A percentile compares a stretch with the other conserved stretches of the same genome.
Conservation (phyloP, 805 yeast genomes). For the Saccharomycodes ludwigii region DNA sequence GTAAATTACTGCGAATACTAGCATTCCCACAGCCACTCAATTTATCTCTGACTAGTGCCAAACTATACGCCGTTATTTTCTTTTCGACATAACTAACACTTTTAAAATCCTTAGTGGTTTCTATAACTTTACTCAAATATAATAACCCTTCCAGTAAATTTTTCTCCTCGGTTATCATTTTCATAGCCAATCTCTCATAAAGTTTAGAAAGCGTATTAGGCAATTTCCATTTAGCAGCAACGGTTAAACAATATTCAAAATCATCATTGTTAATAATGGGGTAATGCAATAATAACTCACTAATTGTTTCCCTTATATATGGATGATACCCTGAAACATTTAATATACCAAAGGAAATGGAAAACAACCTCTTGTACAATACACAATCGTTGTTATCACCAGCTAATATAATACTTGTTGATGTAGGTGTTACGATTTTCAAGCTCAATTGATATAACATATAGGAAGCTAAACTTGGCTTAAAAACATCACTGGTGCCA, state of each 20-base stretch:
- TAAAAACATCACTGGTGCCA: too few relatives aligned
- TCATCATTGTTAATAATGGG: conserved; percentile 60
- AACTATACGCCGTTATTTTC: too few relatives aligned
- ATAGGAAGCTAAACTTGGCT: neutral
- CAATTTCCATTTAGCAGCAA: conserved; percentile 56
- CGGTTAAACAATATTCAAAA: conserved; percentile 63
- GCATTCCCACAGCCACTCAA: too few relatives aligned
- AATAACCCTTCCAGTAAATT: conserved; percentile 49
- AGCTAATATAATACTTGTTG: too few relatives aligned
- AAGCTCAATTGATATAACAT: neutral
- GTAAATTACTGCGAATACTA: too few relatives aligned
- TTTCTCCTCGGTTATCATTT: conserved; percentile 38
- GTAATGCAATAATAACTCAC: conserved; percentile 47
- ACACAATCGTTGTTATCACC: conserved; percentile 28
- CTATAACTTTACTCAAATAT: conserved; percentile 43
- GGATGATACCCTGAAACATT: conserved; percentile 31
- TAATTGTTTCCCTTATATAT: conserved; percentile 32
- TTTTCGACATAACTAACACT: too few relatives aligned
- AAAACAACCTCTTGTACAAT: conserved; percentile 39
- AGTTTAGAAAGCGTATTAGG: conserved; percentile 45
- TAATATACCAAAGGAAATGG: conserved; percentile 59
- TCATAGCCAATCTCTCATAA: conserved; percentile 36
- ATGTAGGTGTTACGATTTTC: neutral
- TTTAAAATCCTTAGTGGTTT: too few relatives aligned
- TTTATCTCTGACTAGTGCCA: too few relatives aligned